Percentiles rank a stretch among this genome's conserved stretches.
Conservation (phyloP, 2,329 filamentous ascomycete species). For the Catunica adiposa region DNA sequence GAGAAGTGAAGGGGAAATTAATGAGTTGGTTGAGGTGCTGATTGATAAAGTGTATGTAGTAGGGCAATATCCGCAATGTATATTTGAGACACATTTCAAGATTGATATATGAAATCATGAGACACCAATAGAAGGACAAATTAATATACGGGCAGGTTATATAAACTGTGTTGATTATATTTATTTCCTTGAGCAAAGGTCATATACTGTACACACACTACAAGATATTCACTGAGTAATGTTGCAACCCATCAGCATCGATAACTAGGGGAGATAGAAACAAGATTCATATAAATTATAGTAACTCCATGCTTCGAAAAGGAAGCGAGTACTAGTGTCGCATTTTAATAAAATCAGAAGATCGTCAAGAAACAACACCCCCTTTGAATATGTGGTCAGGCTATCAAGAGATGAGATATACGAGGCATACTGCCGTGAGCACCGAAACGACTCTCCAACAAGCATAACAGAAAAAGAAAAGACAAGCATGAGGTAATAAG, state of each 20-base stretch:
- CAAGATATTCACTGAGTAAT: not conserved
- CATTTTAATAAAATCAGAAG: no score
- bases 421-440: not conserved
- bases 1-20: not conserved
- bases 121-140: no score
- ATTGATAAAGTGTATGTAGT: not conserved
- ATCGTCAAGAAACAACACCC: no score
- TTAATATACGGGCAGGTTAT: no score
- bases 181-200: no score
- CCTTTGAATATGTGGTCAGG: no score
- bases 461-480: conserved; percentile 3
- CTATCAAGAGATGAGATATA: not conserved
- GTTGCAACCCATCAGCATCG: no score
- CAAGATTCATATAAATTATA: not conserved
- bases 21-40: not conserved
- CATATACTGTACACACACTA: no score
- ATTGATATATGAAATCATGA: no score
- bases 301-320: not conserved
- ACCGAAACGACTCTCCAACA: not conserved
- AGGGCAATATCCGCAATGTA: not conserved
- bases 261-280: not conserved
- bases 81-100: not conserved
- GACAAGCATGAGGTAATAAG: not conserved
- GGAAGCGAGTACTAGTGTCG: no score
- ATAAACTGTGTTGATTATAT: no score